Conservation (phyloP, 805 yeast species). For the Wickerhamiella sergipiensis region DNA sequence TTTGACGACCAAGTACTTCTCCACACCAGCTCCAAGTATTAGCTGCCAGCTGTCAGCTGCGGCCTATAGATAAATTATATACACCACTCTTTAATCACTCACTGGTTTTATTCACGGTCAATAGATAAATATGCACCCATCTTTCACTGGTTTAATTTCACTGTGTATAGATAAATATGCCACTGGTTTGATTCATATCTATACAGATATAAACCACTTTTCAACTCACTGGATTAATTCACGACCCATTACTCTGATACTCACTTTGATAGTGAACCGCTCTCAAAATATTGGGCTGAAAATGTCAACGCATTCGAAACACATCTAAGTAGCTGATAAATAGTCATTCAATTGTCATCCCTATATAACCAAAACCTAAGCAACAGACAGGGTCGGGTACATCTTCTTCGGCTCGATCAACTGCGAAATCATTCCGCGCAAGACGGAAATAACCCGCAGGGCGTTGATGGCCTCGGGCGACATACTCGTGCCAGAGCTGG, state of each 20-base stretch:
- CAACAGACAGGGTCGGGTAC: neutral
- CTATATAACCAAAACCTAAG: neutral
- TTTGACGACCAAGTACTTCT: constrained; percentile 2
- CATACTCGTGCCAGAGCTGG: neutral
- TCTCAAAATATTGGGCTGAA: no score
- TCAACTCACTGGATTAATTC: neutral
- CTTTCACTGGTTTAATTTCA: no score
- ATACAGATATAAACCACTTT: neutral
- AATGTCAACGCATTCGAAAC: no score
- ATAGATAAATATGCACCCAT: no score
- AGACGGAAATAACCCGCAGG: constrained; percentile 3
- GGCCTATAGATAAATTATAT: neutral
- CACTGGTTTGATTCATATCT: no score
- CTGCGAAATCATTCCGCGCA: constrained; percentile 3
- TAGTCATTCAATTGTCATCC: constrained; percentile 1
- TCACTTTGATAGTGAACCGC: no score
- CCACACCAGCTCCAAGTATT: neutral
- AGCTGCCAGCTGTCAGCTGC: no score
- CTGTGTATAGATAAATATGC: no score
- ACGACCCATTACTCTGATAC: no score
- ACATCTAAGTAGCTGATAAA: no score
- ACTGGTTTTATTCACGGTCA: no score
- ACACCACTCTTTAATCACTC: neutral
- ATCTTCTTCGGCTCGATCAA: neutral
- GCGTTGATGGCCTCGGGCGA: constrained; percentile 4